Evolutionary conservation across 2,329 filamentous ascomycete species (phyloP), one percentile per base, ranked within the genome.

Genomic region (Ophioceras dolichostomum): DNA sequence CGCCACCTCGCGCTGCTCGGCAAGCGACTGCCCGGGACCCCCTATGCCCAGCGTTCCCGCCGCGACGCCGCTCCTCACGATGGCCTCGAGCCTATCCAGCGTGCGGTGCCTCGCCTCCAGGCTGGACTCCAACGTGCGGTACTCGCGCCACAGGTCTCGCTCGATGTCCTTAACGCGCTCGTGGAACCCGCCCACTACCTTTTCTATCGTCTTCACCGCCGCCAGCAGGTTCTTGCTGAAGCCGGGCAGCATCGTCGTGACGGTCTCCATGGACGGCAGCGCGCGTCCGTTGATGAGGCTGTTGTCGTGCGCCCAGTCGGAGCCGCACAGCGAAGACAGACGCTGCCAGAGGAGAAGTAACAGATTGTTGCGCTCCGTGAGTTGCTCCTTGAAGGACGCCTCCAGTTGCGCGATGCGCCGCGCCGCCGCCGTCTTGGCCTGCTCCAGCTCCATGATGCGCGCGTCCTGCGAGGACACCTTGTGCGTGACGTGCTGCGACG

Each of bases 301-400:
- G 57, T 96, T 88, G 50, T 81, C 78, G 55, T 94, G 83, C 4
- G 83, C 76, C 89, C 91, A 98, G 52, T 96, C 91, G 0, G 77
- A 73, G 10, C 91, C 91, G 50, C 91, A 96, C 31, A 96, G 70
- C 0, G 76, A 70, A 4, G 85, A 88, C 8, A 98, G 70, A 32
- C 83, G 75, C 44, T 89, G 89, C 91, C 91, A 98, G 5, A 96
- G 65, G n/a, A 77, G 71, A 17, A 95, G 73, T 14, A 96, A 70
- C 37, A 98, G 67, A 42, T 84, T 82, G 60, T 96, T 95, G 39
- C 91, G 79, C 60, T 96, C 91, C 31, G 72, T 73, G 28, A 96
- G 70, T 59, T 96, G 87, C 37, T 95, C 88, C 47, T 82, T 83
- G 58, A 85, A 83, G 40, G 79, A 76, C 45, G 78, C 70, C 58